phyloP scores from a whole-genome alignment of 352 stramenopile genomes.

The Phytophthora vignae region DNA sequence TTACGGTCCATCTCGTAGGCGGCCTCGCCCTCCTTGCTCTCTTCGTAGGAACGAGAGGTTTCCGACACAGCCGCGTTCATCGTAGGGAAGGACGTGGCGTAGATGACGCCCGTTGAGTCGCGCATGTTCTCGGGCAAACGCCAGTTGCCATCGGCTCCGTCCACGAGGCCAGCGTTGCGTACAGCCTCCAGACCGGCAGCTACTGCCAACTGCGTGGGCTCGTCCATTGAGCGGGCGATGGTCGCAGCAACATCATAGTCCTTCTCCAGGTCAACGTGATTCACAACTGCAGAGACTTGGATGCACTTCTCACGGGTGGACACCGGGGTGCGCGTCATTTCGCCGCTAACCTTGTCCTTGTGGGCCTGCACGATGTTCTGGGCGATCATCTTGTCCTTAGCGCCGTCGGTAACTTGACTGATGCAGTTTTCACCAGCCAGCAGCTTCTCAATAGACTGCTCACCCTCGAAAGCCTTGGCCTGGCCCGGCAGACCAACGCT shows the following conservation, averaged over 20 bases:
- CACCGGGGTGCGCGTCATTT: constrained; percentile 56
- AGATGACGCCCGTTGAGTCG: constrained; percentile 94
- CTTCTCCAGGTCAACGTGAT: constrained; percentile 68
- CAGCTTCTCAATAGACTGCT: constrained; percentile 88
- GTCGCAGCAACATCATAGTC: constrained; percentile 90
- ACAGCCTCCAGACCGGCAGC: constrained; percentile 95
- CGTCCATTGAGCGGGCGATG: constrained; percentile 96
- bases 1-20: constrained; percentile 96
- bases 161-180: constrained; percentile 90
- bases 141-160: constrained; percentile 68
- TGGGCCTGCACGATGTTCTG: constrained; percentile 94
- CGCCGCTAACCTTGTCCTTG: constrained; percentile 56
- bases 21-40: constrained; percentile 13
- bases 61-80: constrained; percentile 95
- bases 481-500: constrained; percentile 91
- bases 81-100: constrained; percentile 95
- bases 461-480: constrained; percentile 68
- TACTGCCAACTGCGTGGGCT: constrained; percentile 94
- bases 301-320: constrained; percentile 67
- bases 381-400: constrained; percentile 89
- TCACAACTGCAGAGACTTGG: constrained; percentile 91
- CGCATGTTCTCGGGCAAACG: constrained; percentile 87
- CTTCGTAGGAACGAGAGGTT: constrained; percentile 80
- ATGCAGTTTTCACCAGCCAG: constrained; percentile 94
- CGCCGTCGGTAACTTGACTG: constrained; percentile 62